These are phyloP conservation scores for Chaetomidium leptoderma DNA, from an alignment of 495 filamentous ascomycete species.

Conservation along the genomic window DNA sequence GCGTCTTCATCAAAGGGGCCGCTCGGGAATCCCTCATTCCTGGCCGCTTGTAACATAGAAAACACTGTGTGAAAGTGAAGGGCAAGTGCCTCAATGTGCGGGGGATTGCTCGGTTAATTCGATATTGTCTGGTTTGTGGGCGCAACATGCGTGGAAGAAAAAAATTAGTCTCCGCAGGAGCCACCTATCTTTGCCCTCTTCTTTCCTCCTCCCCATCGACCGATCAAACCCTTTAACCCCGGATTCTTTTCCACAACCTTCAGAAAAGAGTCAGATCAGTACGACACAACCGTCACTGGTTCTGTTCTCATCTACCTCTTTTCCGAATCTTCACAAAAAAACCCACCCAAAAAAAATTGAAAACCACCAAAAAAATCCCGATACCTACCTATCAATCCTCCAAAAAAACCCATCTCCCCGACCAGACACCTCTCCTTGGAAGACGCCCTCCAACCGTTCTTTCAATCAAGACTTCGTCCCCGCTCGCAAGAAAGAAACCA, in stretches of 20 bases:
- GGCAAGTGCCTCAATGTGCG: background rate
- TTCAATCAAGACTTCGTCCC: constrained; percentile 20
- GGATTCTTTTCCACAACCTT: constrained; percentile 26
- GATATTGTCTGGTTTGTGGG: constrained; percentile 18
- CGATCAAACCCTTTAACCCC: constrained; percentile 32
- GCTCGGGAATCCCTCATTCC: too few species aligned
- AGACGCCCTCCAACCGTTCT: constrained; percentile 21
- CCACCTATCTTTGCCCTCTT: constrained; percentile 28
- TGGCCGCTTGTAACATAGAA: background rate
- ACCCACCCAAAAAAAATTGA: constrained; percentile 45
- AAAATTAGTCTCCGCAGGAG: constrained; percentile 32
- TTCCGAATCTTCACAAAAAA: constrained; percentile 35
- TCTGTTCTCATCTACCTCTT: constrained; percentile 34
- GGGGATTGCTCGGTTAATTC: constrained; percentile 16
- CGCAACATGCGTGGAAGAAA: constrained; percentile 13
- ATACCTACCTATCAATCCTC: constrained; percentile 27
- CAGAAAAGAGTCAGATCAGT: constrained; percentile 37
- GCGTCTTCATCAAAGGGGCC: too few species aligned
- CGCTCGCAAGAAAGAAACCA: constrained; percentile 15
- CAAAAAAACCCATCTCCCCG: constrained; percentile 15
- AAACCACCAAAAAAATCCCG: constrained; percentile 46
- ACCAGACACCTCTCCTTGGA: constrained; percentile 13
- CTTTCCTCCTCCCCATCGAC: constrained; percentile 25
- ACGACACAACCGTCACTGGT: constrained; percentile 29
- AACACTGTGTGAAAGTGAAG: background rate